Base-by-base conservation (phyloP, 768 basidiomycete species). In the Collybiopsis luxurians region DNA sequence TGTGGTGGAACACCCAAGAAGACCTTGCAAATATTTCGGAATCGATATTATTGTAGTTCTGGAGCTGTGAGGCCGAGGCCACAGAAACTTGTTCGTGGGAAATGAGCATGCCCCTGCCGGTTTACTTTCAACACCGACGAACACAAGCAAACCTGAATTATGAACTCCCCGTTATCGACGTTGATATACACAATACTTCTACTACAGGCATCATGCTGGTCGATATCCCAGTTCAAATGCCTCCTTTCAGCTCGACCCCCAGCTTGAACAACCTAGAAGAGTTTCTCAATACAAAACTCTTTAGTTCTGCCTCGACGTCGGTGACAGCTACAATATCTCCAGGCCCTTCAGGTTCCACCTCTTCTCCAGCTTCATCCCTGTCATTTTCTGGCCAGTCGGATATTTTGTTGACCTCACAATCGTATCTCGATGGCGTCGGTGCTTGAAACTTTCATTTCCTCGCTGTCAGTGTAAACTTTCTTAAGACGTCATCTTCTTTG, bases 301-400 rank as follows among this genome's bases (percentile, higher is more conserved):
- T 55, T 19, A 28, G 40, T 31, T 31, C 43, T 10, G 43, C 53
- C 10, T 21, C 31, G 13, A 13, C 13, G 5, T 34, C 54, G n/a
- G 28, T 44, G 30, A 27, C 40, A 4, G 45, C 43, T 17, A 17
- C 45, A 7, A 27, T 55, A 19, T 55, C 54, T 6, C 45, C 54
- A 31, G 54, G 45, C 11, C 40, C 44, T 27, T 28, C 49, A 24
- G 49, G 31, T n/a, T 62, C 69, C 39, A 64, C 75, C 19, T 71
- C 73, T 15, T 75, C 78, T 0, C 70, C 73, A 36, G 75, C 77
- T 7, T 75, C 74, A 6, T 75, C 76, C 2, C 75, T 79, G 11
- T 76, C 53, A 17, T 53, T 36, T n/a, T 34, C 31, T 13, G 31
- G 6, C 13, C 51, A 39, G 24, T 54, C 53, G n/a, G 53, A 80